Base-by-base conservation (phyloP, 202 grass and related monocot species). In the Carex arenaria region DNA sequence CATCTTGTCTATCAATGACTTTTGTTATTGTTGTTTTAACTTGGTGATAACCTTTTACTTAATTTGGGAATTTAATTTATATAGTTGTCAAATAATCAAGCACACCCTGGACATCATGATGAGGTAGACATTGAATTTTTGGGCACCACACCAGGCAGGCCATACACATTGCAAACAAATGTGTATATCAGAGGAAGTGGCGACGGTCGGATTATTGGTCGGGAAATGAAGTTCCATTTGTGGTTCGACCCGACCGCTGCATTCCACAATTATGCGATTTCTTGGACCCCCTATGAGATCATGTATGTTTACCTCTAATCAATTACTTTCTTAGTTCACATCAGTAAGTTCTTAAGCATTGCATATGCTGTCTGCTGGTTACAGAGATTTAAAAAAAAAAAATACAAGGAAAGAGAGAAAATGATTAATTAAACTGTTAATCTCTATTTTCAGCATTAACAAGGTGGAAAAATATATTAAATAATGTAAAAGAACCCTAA, bases 221-320 rank as follows among this genome's bases (percentile, higher is more conserved):
- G 91, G 67, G 88, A 93, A 85, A 86, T 93, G 81, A 93, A 90
- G 81, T 93, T 93, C 60, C 91, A 90, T 64, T 77, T 93, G 47
- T 93, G 91, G 91, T 93, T 93, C 78, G 91, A 93, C 38, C 91
- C 91, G 0, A 90, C 91, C 28, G 76, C 86, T 12, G 91, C 40
- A 15, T 93, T 93, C 19, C 91, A 93, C 40, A 83, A 88, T 49
- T 93, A 93, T 38, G 88, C 86, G 49, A 85, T 93, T 60, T 83
- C 86, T 10, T 93, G 91, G 91, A 90, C 20, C 42, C 59, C 81
- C 8, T 36, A 70, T 23, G 84, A 90, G 32, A 90, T 93, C 61
- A 83, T 93, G 91, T 93, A 84, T 83, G 84, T 81, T 77, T 11
- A 11, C 67, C 9, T 49, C 17, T 23, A 77, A 56, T 31, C 15